Base-by-base conservation (phyloP, 768 basidiomycete genomes). In the Butyriboletus loyo region DNA sequence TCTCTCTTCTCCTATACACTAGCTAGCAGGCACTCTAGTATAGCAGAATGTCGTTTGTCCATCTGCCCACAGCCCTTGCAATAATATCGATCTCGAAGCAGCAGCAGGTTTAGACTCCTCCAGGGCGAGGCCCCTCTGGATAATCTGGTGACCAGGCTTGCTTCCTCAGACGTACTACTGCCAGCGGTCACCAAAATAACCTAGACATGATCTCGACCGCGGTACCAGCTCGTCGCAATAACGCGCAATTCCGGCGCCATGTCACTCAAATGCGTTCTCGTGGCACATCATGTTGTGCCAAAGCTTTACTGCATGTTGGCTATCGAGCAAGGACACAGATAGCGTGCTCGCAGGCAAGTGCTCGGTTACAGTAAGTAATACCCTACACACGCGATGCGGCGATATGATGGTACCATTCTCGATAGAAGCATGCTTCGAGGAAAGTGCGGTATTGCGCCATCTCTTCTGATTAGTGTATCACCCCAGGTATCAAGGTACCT, bases 221-320 rank as follows among this genome's bases (percentile, higher is more conserved):
- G n/a, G n/a, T n/a, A n/a, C n/a, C n/a, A 5, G 27, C 27, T 7
- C 10, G n/a, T 27, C 41, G 21, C 44, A 24, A 37, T 9, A 49
- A 32, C 19, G 24, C 46, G 37, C 46, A 37, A 50, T 52, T 52
- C 34, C n/a, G 46, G 38, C n/a, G n/a, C 28, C 22, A 49, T 25
- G 5, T 38, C 28, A 19, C 35, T n/a, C 50, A 39, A 31, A 2
- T 35, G 2, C 8, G 4, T 17, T 50, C 17, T 25, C 45, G 17
- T 11, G 10, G 10, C n/a, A 42, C 24, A 10, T 31, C 44, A 17
- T 34, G 9, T 34, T 21, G 7, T 21, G 15, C 6, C 19, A 28
- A 19, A 25, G 46, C n/a, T 17, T 13, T 13, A 11, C 11, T n/a
- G 27, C n/a, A 7, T 14, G 34, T 25, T 13, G 11, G n/a, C 13